Evolutionary conservation across 306 rosid genomes (phyloP).

Genomic region (Prunus campanulata): DNA sequence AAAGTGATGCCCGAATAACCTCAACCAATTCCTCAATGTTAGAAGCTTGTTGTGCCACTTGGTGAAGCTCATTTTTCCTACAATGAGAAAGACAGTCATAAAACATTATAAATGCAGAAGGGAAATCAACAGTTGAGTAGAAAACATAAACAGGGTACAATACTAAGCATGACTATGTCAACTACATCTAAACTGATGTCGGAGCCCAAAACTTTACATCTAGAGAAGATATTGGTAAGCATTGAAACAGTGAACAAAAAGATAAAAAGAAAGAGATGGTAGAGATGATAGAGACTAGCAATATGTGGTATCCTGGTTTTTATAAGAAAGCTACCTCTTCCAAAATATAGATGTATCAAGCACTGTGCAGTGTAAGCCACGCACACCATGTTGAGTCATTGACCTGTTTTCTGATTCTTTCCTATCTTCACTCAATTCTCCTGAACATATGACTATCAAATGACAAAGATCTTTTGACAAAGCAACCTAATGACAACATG

Average conservation of each 20-base stretch:
- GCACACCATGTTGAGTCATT: constrained; percentile 41
- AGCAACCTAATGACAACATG: constrained; percentile 58
- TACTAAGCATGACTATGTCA: constrained; percentile 9
- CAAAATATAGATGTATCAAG: constrained; percentile 81
- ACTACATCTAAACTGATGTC: constrained; percentile 21
- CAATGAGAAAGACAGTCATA: constrained; percentile 23
- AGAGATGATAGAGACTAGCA: not conserved
- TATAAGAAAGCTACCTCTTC: constrained; percentile 66
- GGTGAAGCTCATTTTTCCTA: constrained; percentile 94
- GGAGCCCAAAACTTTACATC: not conserved
- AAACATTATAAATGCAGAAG: not conserved
- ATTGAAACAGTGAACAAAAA: constrained; percentile 22
- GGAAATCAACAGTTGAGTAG: not conserved
- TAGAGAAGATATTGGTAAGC: not conserved
- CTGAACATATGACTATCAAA: constrained; percentile 87
- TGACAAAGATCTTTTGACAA: constrained; percentile 92
- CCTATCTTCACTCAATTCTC: constrained; percentile 53
- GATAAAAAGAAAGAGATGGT: constrained; percentile 2
- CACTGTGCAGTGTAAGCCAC: constrained; percentile 81
- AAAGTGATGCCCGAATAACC: constrained; percentile 79
- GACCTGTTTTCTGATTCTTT: constrained; percentile 32
- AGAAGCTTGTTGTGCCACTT: constrained; percentile 97
- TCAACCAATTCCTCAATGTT: constrained; percentile 80
- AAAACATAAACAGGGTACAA: not conserved
- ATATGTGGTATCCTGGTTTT: constrained; percentile 20